Conservation (phyloP, 768 basidiomycete genomes). For the Hericium rajendrae region DNA sequence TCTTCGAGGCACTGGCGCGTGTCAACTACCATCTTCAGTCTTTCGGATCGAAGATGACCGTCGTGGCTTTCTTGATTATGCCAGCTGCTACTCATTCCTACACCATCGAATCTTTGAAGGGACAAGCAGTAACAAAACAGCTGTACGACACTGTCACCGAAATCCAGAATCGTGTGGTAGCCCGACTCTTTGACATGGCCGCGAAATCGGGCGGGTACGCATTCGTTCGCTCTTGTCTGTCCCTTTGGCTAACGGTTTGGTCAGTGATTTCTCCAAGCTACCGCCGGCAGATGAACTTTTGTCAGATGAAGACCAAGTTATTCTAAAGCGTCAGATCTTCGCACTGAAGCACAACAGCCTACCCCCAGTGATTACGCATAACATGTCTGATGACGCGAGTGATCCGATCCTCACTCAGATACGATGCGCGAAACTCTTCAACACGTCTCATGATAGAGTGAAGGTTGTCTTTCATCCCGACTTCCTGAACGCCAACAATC, state of each 20-base stretch:
- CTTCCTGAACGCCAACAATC: conserved; percentile 96
- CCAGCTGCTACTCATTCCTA: conserved; percentile 94
- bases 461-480: conserved; percentile 98
- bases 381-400: conserved; percentile 91
- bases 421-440: conserved; percentile 89
- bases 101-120: conserved; percentile 56
- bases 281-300: conserved; percentile 70
- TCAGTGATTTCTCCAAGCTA: conserved; percentile 62
- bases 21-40: conserved; percentile 57
- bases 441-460: conserved; percentile 77
- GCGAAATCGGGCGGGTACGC: conserved; percentile 84
- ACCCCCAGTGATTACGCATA: conserved; percentile 95
- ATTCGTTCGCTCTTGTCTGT: not conserved
- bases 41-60: conserved; percentile 62
- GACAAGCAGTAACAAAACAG: conserved; percentile 78
- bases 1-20: conserved; percentile 92
- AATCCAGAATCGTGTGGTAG: conserved; percentile 88
- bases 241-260: not conserved
- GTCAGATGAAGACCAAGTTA: conserved; percentile 85
- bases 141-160: conserved; percentile 92
- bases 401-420: conserved; percentile 96
- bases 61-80: conserved; percentile 99
- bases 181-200: conserved; percentile 88
- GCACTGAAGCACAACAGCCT: conserved; percentile 90
- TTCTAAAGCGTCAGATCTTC: conserved; percentile 93